Base-by-base conservation (phyloP, 805 yeast genomes). In the Ogataea nonfermentans region DNA sequence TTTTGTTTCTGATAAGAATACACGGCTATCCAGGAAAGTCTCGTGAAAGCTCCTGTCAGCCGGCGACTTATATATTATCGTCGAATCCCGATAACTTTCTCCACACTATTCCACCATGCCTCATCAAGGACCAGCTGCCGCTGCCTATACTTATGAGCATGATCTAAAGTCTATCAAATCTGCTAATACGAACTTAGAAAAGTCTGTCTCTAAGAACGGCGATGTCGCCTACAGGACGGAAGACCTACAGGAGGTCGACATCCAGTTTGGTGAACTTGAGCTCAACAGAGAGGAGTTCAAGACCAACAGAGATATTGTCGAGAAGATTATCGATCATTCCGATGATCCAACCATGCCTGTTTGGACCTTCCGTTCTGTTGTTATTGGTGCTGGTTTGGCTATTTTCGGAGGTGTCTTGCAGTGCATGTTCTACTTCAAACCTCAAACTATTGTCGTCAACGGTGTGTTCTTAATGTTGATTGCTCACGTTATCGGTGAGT, bases 291-390 rank as follows among this genome's bases (percentile, higher is more conserved):
- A 37, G 23, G 43, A 40, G 41, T 44, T 44, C 44, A 44, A 44
- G 37, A 37, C 37, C 34, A 44, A 44, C 37, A 40, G 36, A 29
- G 56, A 51, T 34, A 52, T 53, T 28, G 51, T 53, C 30, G 52
- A 47, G 27, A 49, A 50, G 33, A 46, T 52, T 41, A 46, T 53
- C 20, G 61, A 54, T 28, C 53, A 60, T 11, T 59, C 51, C 29
- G 73, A 66, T 47, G 67, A 67, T 55, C 70, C 70, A 10, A 49
- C 53, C 5, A 42, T 60, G 33, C 52, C 52, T 9, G 56, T 59
- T 24, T 70, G 71, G 59, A 68, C 73, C 4, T 36, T 66, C 36
- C 56, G 75, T 51, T 47, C 64, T n/a, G 46, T 55, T 7, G 43
- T 59, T 28, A 39, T 61, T 22, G 66, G 66, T 45, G 46, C 47